Evolutionary conservation across 805 yeast genomes (phyloP).

Genomic region (Lachancea kluyveri): DNA sequence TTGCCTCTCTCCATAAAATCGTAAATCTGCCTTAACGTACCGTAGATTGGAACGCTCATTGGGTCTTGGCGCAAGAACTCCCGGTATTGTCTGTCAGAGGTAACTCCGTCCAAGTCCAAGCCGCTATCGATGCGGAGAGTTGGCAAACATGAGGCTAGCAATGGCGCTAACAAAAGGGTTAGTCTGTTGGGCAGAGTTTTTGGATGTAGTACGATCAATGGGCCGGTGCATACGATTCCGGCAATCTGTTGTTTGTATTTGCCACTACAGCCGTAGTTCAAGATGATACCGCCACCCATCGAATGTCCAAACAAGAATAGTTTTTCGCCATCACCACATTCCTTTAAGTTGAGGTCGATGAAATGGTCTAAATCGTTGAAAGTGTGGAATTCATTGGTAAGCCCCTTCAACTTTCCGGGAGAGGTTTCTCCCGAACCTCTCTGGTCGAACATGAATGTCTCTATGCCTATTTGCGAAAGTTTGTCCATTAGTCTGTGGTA

Average conservation of each 20-base stretch:
- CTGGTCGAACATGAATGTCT: slow-evolving; percentile 64
- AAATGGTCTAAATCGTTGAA: slow-evolving; percentile 58
- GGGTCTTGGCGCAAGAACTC: slow-evolving; percentile 40
- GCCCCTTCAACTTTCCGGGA: slow-evolving; percentile 46
- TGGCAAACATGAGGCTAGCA: slow-evolving; percentile 39
- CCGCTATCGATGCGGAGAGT: slow-evolving; percentile 48
- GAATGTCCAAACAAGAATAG: slow-evolving; percentile 61
- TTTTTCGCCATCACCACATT: slow-evolving; percentile 19
- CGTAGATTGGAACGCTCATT: slow-evolving; percentile 40
- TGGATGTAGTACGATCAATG: slow-evolving; percentile 54
- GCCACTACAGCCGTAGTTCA: slow-evolving; percentile 59
- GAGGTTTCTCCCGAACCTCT: slow-evolving; percentile 70
- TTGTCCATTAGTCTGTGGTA: slow-evolving; percentile 51
- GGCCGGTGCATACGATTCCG: slow-evolving; percentile 50
- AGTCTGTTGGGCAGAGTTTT: slow-evolving; percentile 47
- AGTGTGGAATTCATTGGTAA: slow-evolving; percentile 49
- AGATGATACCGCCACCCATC: slow-evolving; percentile 73
- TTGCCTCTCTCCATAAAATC: slow-evolving; percentile 64
- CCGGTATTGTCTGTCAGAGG: slow-evolving; percentile 42
- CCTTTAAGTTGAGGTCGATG: slow-evolving; percentile 19
- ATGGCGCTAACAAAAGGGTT: slow-evolving; percentile 37
- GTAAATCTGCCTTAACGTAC: slow-evolving; percentile 48
- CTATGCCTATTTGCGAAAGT: slow-evolving; percentile 49
- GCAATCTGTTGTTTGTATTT: slow-evolving; percentile 39
- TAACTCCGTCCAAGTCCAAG: slow-evolving; percentile 46